Evolutionary conservation across 2,329 filamentous ascomycete genomes (phyloP).

Genomic region (Aurifilum marmelostoma): DNA sequence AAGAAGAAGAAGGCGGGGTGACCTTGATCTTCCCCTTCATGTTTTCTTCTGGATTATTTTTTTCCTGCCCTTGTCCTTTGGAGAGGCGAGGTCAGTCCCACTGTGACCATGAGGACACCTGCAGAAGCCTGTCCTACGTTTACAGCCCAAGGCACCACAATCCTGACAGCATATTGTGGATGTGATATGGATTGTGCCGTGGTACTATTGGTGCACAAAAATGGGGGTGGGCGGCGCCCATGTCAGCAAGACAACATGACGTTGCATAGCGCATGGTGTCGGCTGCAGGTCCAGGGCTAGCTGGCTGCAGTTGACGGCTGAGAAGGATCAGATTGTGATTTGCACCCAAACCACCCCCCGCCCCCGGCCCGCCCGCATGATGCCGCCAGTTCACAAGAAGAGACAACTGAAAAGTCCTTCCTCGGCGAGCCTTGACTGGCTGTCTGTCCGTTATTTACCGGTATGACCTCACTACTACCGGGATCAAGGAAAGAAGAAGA

Average conservation of each 20-base stretch:
- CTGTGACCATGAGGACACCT: neutral
- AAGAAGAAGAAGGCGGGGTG: neutral
- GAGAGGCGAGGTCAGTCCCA: neutral
- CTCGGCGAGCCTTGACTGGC: neutral
- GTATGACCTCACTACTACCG: neutral
- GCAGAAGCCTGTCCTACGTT: neutral
- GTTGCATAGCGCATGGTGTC: neutral
- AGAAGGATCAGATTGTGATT: constrained; percentile 11
- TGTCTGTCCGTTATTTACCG: neutral
- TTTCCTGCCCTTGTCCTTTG: too few relatives aligned
- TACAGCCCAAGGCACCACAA: neutral
- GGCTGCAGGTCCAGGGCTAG: neutral
- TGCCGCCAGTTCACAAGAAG: neutral
- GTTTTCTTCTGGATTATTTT: too few relatives aligned
- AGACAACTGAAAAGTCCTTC: neutral
- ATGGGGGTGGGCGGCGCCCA: neutral
- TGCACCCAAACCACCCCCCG: neutral
- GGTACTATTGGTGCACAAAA: neutral
- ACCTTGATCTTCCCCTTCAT: neutral
- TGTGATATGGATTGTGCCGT: neutral
- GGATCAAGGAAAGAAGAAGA: neutral
- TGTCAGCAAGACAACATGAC: constrained; percentile 5
- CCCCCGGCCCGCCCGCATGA: constrained; percentile 8
- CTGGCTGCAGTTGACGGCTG: neutral
- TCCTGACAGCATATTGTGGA: neutral